Evolutionary conservation across 2,329 filamentous ascomycete species (phyloP).

Genomic region (Colletotrichum sp.): DNA sequence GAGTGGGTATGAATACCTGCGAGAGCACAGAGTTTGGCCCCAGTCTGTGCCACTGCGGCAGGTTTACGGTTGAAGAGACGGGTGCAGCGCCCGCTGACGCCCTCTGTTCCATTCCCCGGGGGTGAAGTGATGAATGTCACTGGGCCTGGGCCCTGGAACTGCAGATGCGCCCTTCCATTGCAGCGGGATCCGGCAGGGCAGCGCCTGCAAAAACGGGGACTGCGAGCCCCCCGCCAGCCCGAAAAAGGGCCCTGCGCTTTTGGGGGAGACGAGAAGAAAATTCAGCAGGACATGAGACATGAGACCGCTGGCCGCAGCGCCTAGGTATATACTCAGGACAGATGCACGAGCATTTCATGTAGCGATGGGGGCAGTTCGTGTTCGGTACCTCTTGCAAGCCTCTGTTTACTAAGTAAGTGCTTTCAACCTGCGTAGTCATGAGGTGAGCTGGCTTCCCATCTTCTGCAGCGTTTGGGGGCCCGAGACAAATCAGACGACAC

Average conservation of each 20-base stretch:
- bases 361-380: neutral
- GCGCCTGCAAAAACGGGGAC: neutral
- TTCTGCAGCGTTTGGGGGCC: neutral
- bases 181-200: neutral
- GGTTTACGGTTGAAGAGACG: neutral
- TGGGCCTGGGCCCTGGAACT: neutral
- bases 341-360: neutral
- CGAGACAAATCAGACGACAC: neutral
- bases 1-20: neutral
- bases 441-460: neutral
- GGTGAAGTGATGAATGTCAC: neutral
- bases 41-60: constrained; percentile 11
- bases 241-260: neutral
- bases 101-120: neutral
- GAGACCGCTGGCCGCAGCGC: neutral
- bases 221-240: constrained; percentile 12
- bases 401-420: neutral
- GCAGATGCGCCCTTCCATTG: neutral
- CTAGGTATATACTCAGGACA: neutral
- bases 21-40: constrained; percentile 22
- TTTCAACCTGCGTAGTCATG: neutral
- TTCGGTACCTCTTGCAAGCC: neutral
- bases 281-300: neutral
- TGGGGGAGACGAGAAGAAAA: neutral
- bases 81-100: neutral